Evolutionary conservation across 164 flowering plant genomes (phyloP).

Genomic region (Paratinospora sagittata): DNA sequence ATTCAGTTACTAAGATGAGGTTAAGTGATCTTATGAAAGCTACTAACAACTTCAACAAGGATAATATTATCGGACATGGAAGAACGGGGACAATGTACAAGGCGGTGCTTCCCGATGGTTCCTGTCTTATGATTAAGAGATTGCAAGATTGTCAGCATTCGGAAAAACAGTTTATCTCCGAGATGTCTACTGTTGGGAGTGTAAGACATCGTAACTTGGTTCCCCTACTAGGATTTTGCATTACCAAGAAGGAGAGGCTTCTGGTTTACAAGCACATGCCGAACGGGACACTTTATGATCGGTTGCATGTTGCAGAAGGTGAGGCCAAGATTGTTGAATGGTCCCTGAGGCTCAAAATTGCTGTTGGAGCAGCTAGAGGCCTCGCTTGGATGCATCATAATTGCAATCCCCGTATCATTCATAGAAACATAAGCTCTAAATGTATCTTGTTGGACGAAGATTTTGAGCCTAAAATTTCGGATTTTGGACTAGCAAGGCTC

Average conservation of each 20-base stretch:
- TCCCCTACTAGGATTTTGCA: slow-evolving; percentile 21
- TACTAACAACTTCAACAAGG: slow-evolving; percentile 13
- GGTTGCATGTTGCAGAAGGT: slow-evolving; percentile 3
- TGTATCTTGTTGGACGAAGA: slow-evolving; percentile 15
- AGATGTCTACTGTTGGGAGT: slow-evolving; percentile 22
- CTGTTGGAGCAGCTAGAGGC: slow-evolving; percentile 19
- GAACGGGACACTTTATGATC: slow-evolving; percentile 18
- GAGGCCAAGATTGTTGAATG: slow-evolving; percentile 12
- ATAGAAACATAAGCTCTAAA: slow-evolving; percentile 19
- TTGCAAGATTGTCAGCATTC: slow-evolving; percentile 17
- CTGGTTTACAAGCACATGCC: slow-evolving; percentile 16
- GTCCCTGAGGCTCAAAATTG: slow-evolving; percentile 17
- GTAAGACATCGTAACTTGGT: slow-evolving; percentile 29
- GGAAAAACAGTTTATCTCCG: slow-evolving; percentile 25
- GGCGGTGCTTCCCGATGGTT: slow-evolving; percentile 24
- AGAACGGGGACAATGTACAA: slow-evolving; percentile 27
- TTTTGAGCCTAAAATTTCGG: slow-evolving; percentile 18
- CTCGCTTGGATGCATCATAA: slow-evolving; percentile 22
- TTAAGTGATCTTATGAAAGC: slow-evolving; percentile 72
- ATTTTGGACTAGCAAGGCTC: slow-evolving; percentile 14
- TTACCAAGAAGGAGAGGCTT: slow-evolving; percentile 13
- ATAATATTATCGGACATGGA: slow-evolving; percentile 24
- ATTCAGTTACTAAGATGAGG: slow-evolving; percentile 54
- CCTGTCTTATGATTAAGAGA: slow-evolving; percentile 22
- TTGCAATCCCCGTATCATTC: slow-evolving; percentile 14